These are phyloP conservation scores for Cystobasidium pallidum DNA, from an alignment of 1,284 basidiomycete species.

Conservation along the genomic window DNA sequence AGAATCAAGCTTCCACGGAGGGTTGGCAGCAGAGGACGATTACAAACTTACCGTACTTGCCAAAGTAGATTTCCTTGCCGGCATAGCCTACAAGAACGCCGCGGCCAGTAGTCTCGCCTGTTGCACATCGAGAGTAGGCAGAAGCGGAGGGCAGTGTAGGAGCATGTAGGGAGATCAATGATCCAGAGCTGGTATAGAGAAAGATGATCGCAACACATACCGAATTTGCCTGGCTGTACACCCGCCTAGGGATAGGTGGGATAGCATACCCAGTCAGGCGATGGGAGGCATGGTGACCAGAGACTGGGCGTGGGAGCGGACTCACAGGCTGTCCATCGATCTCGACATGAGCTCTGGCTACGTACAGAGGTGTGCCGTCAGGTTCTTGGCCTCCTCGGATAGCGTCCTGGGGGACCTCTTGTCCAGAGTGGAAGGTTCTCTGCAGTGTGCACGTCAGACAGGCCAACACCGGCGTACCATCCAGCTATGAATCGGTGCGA, in stretches of 20 bases:
- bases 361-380: slow-evolving; percentile 34
- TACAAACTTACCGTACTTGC: slow-evolving; percentile 27
- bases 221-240: slow-evolving; percentile 39
- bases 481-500: neutral
- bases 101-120: slow-evolving; percentile 39
- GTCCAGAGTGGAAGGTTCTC: slow-evolving; percentile 39
- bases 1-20: too few relatives aligned
- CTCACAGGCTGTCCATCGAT: slow-evolving; percentile 21
- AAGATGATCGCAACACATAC: neutral
- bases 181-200: too few relatives aligned
- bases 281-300: neutral
- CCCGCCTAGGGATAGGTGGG: slow-evolving; percentile 3
- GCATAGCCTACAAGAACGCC: slow-evolving; percentile 41
- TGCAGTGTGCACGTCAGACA: neutral
- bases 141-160: too few relatives aligned
- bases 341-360: slow-evolving; percentile 36
- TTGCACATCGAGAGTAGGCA: too few relatives aligned
- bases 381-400: slow-evolving; percentile 32
- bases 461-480: neutral
- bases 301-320: neutral
- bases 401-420: slow-evolving; percentile 36
- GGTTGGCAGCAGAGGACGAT: too few relatives aligned
- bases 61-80: slow-evolving; percentile 40
- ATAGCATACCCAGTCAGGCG: too few relatives aligned
- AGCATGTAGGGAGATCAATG: too few relatives aligned